Percentiles rank a stretch among this genome's conserved stretches.
Evolutionary conservation across 2,329 filamentous ascomycete species (phyloP).

Genomic region (Fusarium subglutinans): DNA sequence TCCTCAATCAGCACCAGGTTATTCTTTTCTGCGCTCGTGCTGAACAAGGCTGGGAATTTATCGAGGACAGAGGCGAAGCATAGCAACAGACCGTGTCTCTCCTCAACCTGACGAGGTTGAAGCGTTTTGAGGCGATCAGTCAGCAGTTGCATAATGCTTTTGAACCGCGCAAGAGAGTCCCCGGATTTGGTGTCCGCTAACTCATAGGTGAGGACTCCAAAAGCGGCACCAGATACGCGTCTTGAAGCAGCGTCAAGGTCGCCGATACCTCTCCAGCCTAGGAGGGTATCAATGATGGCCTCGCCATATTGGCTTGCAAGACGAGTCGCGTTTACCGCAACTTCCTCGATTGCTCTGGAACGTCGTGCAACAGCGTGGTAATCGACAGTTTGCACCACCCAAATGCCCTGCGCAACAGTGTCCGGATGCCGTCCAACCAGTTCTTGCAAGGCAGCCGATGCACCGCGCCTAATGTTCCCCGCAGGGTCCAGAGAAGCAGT

Average conservation of each 20-base stretch:
- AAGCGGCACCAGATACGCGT: conserved; percentile 74
- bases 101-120: conserved; percentile 68
- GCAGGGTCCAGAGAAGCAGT: conserved; percentile 87
- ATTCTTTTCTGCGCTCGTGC: conserved; percentile 15
- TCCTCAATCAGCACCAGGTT: conserved; percentile 42
- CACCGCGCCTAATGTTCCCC: conserved; percentile 91
- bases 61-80: conserved; percentile 69
- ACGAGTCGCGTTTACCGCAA: conserved; percentile 74
- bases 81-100: conserved; percentile 73
- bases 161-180: conserved; percentile 41
- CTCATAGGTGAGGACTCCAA: conserved; percentile 66
- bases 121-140: conserved; percentile 57
- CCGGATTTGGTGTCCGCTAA: conserved; percentile 43
- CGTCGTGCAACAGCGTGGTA: conserved; percentile 94
- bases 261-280: conserved; percentile 89
- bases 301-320: conserved; percentile 75
- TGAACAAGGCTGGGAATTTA: conserved; percentile 50
- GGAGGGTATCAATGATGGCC: conserved; percentile 73
- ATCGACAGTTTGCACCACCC: conserved; percentile 88
- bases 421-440: conserved; percentile 93
- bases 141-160: conserved; percentile 54
- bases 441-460: conserved; percentile 93
- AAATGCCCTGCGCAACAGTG: conserved; percentile 81
- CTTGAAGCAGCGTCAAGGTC: conserved; percentile 80
- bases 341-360: conserved; percentile 80